phyloP scores from a whole-genome alignment of 257 asterid species.

The Thymus quinquecostatus region DNA sequence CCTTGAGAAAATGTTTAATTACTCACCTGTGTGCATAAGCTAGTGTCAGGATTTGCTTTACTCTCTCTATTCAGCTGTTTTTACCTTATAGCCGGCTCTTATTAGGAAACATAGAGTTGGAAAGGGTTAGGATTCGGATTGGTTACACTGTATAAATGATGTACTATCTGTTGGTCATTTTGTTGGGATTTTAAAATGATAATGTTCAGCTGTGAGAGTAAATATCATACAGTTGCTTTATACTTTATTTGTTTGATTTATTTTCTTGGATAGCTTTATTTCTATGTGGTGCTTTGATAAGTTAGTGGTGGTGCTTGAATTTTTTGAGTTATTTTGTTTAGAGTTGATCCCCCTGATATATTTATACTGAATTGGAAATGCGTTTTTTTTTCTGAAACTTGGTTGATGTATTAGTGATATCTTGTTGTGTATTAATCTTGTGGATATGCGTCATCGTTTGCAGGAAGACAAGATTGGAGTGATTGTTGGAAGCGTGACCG shows the following conservation, averaged over 20 bases:
- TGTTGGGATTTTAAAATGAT: not conserved
- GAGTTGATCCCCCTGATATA: too few species aligned
- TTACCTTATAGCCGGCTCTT: not conserved
- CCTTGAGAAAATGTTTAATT: not conserved
- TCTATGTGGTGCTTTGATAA: too few species aligned
- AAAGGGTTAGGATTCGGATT: not conserved
- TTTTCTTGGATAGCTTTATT: not conserved
- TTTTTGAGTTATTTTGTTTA: too few species aligned
- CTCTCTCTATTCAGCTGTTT: not conserved
- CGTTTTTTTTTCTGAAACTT: too few species aligned
- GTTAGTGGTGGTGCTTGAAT: too few species aligned
- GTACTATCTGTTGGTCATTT: too few species aligned
- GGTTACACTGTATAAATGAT: not conserved
- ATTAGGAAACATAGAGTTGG: too few species aligned
- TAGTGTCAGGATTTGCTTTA: not conserved
- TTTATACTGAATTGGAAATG: too few species aligned
- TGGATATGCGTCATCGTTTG: not conserved
- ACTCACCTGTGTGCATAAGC: not conserved
- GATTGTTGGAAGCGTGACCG: conserved; percentile 79
- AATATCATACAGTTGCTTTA: not conserved
- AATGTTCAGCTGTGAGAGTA: not conserved
- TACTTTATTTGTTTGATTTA: not conserved
- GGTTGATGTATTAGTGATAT: not conserved
- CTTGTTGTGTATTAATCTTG: not conserved
- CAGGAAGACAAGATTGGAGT: conserved; percentile 89